phyloP scores from a whole-genome alignment of 345 rosid species.

The Populus deltoides region DNA sequence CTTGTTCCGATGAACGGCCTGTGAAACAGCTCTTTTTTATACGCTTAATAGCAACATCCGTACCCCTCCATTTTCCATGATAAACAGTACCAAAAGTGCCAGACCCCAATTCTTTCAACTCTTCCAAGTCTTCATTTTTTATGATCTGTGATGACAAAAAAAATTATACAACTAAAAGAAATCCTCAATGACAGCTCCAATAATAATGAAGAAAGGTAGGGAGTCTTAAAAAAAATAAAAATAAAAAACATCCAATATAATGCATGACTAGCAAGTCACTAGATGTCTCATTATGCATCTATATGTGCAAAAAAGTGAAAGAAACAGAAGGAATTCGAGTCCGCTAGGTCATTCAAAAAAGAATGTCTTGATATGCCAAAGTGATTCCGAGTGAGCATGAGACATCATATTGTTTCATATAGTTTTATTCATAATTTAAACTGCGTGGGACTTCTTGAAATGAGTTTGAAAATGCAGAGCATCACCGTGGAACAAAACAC shows the following conservation, averaged over 20 bases:
- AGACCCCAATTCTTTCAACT: slow-evolving; percentile 86
- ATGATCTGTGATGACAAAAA: slow-evolving; percentile 52
- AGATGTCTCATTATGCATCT: background rate
- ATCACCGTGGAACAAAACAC: background rate
- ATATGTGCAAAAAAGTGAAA: background rate
- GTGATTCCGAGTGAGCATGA: background rate
- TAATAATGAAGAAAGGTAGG: background rate
- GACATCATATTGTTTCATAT: background rate
- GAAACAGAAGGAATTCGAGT: background rate
- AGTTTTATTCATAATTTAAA: background rate
- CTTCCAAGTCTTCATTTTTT: slow-evolving; percentile 90
- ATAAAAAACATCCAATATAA: background rate
- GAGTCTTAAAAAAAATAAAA: background rate
- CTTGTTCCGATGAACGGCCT: slow-evolving; percentile 94
- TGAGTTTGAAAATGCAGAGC: background rate
- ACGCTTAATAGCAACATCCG: slow-evolving; percentile 97
- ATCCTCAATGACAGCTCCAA: background rate
- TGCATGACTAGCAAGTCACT: background rate
- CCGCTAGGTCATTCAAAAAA: background rate
- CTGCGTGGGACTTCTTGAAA: background rate
- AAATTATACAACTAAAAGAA: background rate
- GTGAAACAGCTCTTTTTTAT: slow-evolving; percentile 92
- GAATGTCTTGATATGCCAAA: background rate
- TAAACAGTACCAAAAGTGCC: slow-evolving; percentile 98
- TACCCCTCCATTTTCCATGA: slow-evolving; percentile 99